phyloP scores from a whole-genome alignment of 169 alveolate genomes.

The Cyclospora cayetanensis region DNA sequence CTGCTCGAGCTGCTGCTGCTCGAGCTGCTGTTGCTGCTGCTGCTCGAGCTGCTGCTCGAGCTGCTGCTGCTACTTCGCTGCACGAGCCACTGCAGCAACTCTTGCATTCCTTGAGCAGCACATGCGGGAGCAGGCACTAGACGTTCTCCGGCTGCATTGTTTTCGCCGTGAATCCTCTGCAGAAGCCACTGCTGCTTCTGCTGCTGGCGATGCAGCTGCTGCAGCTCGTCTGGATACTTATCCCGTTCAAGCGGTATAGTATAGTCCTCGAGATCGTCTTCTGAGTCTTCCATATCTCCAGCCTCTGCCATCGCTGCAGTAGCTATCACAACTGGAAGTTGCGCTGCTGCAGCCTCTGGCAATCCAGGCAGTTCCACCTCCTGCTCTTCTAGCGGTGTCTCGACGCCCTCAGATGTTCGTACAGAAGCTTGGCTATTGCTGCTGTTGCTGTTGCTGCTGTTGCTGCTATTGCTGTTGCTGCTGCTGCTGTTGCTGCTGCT shows the following conservation, averaged over 20 bases:
- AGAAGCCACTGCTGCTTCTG: slow-evolving; percentile 24
- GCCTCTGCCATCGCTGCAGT: background rate
- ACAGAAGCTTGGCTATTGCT: no score
- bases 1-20: background rate
- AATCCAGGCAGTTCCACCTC: no score
- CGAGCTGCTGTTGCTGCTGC: no score
- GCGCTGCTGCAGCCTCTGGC: background rate
- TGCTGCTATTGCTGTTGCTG: background rate
- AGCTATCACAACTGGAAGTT: background rate
- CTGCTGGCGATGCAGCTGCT: background rate
- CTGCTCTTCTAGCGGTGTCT: no score
- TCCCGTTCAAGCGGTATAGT: background rate
- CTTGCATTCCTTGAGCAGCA: background rate
- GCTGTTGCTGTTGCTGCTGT: background rate
- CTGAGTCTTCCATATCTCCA: background rate
- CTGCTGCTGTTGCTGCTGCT: background rate
- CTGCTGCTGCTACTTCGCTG: slow-evolving; percentile 25
- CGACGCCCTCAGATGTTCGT: no score
- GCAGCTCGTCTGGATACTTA: background rate
- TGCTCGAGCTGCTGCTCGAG: background rate
- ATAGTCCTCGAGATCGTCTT: background rate
- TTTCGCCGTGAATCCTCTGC: background rate
- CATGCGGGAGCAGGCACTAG: slow-evolving; percentile 1
- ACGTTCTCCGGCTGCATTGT: background rate
- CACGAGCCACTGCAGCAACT: slow-evolving; percentile 38